Conservation (phyloP, 2,329 filamentous ascomycete species). For the Exophiala bonariae region DNA sequence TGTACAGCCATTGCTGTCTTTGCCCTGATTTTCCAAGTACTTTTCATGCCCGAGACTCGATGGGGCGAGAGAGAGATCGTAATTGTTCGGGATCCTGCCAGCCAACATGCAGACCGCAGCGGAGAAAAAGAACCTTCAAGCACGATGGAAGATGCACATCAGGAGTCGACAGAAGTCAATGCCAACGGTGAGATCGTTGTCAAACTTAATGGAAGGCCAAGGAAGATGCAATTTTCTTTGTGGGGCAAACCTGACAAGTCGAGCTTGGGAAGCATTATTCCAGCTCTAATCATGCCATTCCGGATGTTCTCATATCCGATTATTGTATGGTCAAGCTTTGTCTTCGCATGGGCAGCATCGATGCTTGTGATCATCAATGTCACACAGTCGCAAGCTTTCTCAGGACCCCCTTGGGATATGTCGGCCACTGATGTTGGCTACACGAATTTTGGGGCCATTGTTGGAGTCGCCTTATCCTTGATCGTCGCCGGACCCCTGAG, state of each 20-base stretch:
- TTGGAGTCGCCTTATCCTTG: conserved; percentile 44
- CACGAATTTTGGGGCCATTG: conserved; percentile 49
- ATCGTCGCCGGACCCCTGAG: conserved; percentile 56
- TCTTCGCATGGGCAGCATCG: conserved; percentile 37
- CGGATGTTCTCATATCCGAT: conserved; percentile 48
- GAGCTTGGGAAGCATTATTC: not conserved
- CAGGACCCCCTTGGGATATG: conserved; percentile 48
- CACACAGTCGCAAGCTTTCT: conserved; percentile 50
- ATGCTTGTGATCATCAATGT: conserved; percentile 52
- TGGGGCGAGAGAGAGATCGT: conserved; percentile 23
- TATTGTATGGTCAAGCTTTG: conserved; percentile 39
- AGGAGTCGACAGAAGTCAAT: not conserved
- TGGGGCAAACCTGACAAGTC: conserved; percentile 11
- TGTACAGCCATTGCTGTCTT: conserved; percentile 41
- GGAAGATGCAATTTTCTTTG: conserved; percentile 32
- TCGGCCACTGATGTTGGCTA: conserved; percentile 47
- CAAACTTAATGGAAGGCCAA: conserved; percentile 30
- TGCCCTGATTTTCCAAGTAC: conserved; percentile 39
- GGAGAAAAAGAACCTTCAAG: not conserved
- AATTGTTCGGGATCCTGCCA: conserved; percentile 3
- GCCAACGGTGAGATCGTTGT: conserved; percentile 7
- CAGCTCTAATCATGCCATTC: conserved; percentile 34
- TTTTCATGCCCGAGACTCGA: conserved; percentile 46
- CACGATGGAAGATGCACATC: conserved; percentile 4
- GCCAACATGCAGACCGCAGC: not conserved